Evolutionary conservation across 1,284 basidiomycete species (phyloP).

Genomic region (Ganoderma leucocontextum): DNA sequence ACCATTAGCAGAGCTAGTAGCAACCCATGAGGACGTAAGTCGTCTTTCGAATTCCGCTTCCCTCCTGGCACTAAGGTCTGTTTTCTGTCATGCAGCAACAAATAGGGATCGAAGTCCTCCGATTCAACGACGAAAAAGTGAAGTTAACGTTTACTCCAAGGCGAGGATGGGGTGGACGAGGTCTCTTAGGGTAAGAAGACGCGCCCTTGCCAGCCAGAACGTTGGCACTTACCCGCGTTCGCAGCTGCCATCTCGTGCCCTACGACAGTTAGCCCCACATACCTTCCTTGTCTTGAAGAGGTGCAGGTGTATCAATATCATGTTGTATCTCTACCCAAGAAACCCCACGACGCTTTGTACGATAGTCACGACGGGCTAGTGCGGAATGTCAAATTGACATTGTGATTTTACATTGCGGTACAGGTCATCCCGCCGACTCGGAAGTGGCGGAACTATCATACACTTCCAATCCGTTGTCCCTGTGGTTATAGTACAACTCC

Average conservation of each 20-base stretch:
- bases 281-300: not conserved
- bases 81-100: constrained; percentile 49
- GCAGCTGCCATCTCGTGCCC: constrained; percentile 81
- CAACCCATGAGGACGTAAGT: constrained; percentile 77
- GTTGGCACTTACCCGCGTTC: not conserved
- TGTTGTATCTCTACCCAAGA: not conserved
- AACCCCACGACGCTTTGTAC: not conserved
- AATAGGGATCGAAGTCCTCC: constrained; percentile 53
- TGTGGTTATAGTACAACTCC: not conserved
- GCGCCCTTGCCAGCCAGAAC: constrained; percentile 2
- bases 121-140: constrained; percentile 45
- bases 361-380: not conserved
- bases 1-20: constrained; percentile 77
- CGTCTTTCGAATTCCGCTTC: not conserved
- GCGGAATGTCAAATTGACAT: not conserved
- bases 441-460: not conserved
- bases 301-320: not conserved
- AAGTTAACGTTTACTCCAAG: constrained; percentile 61
- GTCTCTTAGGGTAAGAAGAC: constrained; percentile 78
- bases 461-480: not conserved
- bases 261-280: constrained; percentile 36
- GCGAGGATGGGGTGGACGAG: constrained; percentile 79
- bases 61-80: not conserved
- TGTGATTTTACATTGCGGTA: not conserved
- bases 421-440: not conserved